phyloP scores from a whole-genome alignment of 1,284 basidiomycete species.

The Pseudozyma pruni region DNA sequence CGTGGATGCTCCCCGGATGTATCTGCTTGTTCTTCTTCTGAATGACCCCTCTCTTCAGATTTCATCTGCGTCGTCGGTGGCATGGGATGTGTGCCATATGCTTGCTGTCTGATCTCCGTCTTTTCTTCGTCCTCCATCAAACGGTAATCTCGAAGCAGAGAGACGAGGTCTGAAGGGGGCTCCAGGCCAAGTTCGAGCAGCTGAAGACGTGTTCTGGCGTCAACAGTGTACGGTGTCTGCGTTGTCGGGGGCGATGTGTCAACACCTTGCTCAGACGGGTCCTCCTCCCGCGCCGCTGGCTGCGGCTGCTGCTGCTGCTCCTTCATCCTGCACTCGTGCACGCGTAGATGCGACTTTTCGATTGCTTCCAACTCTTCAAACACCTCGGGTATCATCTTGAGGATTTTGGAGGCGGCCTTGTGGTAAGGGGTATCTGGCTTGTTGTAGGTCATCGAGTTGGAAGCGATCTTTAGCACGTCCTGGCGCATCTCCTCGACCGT shows the following conservation, averaged over 20 bases:
- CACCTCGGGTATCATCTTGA: constrained; percentile 73
- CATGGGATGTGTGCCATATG: constrained; percentile 22
- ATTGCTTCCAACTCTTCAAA: constrained; percentile 69
- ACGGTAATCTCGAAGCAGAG: constrained; percentile 44
- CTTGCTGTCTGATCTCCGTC: constrained; percentile 27
- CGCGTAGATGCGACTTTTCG: constrained; percentile 30
- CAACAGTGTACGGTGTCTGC: neutral
- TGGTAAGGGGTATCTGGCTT: constrained; percentile 78
- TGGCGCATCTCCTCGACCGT: constrained; percentile 81
- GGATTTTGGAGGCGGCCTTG: constrained; percentile 79
- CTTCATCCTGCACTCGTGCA: constrained; percentile 7
- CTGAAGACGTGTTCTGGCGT: constrained; percentile 4
- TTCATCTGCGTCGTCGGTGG: constrained; percentile 27
- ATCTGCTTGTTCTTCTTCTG: neutral
- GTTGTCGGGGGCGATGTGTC: neutral
- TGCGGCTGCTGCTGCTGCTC: constrained; percentile 2
- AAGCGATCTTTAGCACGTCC: constrained; percentile 82
- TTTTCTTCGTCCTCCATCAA: constrained; percentile 16
- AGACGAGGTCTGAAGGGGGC: constrained; percentile 40
- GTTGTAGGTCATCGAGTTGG: constrained; percentile 91
- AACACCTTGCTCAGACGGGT: neutral
- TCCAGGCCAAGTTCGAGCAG: constrained; percentile 44
- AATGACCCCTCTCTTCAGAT: constrained; percentile 19
- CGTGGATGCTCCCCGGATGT: neutral
- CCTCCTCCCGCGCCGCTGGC: neutral